These are phyloP conservation scores for Cupressus sempervirens DNA, from an alignment of 75 land plant species.

Conservation along the genomic window DNA sequence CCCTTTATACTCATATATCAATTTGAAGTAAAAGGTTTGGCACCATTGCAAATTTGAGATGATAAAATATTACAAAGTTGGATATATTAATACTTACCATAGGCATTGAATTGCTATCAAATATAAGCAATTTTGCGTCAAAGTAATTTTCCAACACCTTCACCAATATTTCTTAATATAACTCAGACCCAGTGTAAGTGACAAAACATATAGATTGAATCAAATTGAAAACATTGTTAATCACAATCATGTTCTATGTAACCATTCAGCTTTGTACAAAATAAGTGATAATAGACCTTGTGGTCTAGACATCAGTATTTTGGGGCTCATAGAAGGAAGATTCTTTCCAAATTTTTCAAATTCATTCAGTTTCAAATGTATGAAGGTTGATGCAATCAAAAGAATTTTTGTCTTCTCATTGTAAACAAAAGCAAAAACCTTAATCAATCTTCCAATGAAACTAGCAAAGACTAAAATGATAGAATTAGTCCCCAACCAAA, in stretches of 20 bases:
- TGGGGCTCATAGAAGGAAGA: slow-evolving; percentile 26
- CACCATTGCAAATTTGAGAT: background rate
- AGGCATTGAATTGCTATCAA: slow-evolving; percentile 17
- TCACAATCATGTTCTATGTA: background rate
- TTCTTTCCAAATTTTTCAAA: slow-evolving; percentile 49
- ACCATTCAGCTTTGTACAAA: background rate
- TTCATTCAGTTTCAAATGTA: slow-evolving; percentile 57
- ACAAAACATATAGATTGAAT: background rate
- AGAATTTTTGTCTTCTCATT: slow-evolving; percentile 77
- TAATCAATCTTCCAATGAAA: background rate
- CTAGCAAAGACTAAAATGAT: background rate
- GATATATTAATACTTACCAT: background rate
- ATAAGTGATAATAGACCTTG: slow-evolving; percentile 13
- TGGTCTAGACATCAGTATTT: background rate
- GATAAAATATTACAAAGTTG: background rate
- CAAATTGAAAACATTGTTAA: background rate
- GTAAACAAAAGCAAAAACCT: background rate
- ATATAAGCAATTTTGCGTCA: slow-evolving; percentile 20
- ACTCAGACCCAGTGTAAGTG: background rate
- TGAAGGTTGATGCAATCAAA: slow-evolving; percentile 47
- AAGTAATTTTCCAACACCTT: slow-evolving; percentile 27
- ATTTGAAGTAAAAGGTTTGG: background rate
- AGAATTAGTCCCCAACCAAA: background rate
- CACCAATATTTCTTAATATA: slow-evolving; percentile 25
- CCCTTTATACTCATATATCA: background rate